phyloP scores from a whole-genome alignment of 352 stramenopile genomes.

The Plasmopara muralis region DNA sequence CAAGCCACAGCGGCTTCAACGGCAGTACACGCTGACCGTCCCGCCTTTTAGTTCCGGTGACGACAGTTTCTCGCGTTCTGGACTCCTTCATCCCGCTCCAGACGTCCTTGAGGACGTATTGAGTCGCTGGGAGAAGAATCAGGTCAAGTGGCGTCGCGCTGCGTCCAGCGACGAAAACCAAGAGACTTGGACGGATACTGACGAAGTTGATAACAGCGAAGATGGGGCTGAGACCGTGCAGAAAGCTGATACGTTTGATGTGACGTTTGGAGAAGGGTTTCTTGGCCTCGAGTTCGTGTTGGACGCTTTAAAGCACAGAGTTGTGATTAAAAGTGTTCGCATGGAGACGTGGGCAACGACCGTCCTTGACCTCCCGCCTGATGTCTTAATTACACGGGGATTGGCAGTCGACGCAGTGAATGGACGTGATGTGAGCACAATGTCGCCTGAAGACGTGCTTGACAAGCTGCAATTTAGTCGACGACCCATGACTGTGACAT shows the following conservation, averaged over 20 bases:
- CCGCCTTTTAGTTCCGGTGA: constrained; percentile 25
- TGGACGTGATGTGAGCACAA: constrained; percentile 25
- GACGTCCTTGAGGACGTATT: constrained; percentile 41
- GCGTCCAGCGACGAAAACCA: constrained; percentile 17
- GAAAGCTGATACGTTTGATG: constrained; percentile 55
- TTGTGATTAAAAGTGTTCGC: constrained; percentile 63
- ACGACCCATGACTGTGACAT: constrained; percentile 61
- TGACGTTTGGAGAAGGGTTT: constrained; percentile 63
- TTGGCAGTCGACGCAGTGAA: constrained; percentile 67
- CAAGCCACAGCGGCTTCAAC: constrained; percentile 52
- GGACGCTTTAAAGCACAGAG: constrained; percentile 37
- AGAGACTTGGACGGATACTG: not conserved
- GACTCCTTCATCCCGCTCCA: constrained; percentile 28
- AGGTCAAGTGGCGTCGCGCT: constrained; percentile 40
- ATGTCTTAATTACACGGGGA: constrained; percentile 35
- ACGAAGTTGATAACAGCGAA: constrained; percentile 16
- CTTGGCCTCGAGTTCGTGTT: constrained; percentile 70
- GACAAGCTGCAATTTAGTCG: constrained; percentile 40
- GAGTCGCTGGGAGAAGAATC: constrained; percentile 51
- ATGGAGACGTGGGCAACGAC: constrained; percentile 20
- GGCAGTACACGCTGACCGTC: constrained; percentile 80
- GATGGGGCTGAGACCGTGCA: constrained; percentile 21
- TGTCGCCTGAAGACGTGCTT: constrained; percentile 48
- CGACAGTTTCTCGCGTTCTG: constrained; percentile 13
- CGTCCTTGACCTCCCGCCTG: constrained; percentile 38